Percentiles rank a stretch among this genome's conserved stretches.
phyloP scores from a whole-genome alignment of 2,329 filamentous ascomycete species.

The Juglanconis oblonga region DNA sequence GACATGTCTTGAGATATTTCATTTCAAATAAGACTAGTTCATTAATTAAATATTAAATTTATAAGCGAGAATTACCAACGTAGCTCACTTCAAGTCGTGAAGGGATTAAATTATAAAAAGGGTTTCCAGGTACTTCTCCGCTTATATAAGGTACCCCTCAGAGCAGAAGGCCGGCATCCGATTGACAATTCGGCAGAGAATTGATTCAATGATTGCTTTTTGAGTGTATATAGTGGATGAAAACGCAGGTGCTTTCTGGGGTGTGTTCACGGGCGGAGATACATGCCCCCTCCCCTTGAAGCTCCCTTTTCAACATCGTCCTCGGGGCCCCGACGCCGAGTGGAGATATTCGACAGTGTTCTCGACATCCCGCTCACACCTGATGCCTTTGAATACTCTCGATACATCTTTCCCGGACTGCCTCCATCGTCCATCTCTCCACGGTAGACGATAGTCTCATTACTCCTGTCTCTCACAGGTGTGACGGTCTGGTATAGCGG shows the following conservation, averaged over 20 bases:
- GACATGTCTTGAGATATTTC: too few species aligned
- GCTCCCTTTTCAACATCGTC: constrained; percentile 12
- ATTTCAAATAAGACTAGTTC: too few species aligned
- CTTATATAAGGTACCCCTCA: too few species aligned
- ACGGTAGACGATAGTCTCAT: constrained; percentile 12
- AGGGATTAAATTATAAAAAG: too few species aligned
- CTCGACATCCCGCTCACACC: constrained; percentile 15
- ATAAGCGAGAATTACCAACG: too few species aligned
- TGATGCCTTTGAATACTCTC: constrained; percentile 15
- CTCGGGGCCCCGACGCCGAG: background rate
- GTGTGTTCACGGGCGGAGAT: background rate
- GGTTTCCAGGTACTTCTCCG: too few species aligned
- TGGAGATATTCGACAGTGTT: constrained; percentile 13
- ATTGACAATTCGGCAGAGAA: too few species aligned
- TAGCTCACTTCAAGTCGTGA: too few species aligned
- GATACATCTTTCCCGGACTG: constrained; percentile 10
- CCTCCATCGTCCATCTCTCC: constrained; percentile 8
- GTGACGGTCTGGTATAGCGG: constrained; percentile 1
- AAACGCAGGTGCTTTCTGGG: background rate
- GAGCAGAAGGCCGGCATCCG: too few species aligned
- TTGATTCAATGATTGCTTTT: too few species aligned
- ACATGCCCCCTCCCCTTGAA: background rate
- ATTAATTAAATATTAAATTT: too few species aligned
- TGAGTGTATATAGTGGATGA: too few species aligned
- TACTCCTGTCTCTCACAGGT: background rate